Evolutionary conservation across 2,329 filamentous ascomycete genomes (phyloP).

Genomic region (Epichloe festucae): DNA sequence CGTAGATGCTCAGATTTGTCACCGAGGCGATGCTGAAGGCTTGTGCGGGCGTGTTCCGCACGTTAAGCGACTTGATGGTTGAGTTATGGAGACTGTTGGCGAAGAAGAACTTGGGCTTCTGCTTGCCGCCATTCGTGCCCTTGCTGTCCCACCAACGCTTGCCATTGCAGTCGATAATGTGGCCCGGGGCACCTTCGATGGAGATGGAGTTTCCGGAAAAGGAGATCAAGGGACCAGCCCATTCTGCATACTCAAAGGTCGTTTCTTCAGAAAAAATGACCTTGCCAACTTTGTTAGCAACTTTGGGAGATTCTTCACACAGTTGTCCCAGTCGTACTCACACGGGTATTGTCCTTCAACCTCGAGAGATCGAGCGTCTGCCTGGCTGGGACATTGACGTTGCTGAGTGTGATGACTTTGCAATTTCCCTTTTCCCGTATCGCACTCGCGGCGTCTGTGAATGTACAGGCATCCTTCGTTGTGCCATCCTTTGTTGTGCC

Average conservation of each 20-base stretch:
- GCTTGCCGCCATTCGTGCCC: slow-evolving; percentile 45
- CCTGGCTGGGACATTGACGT: not conserved
- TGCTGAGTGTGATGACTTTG: not conserved
- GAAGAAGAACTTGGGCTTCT: slow-evolving; percentile 49
- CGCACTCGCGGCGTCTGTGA: not conserved
- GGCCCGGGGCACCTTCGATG: not conserved
- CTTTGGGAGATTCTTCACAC: not conserved
- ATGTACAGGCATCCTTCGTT: not conserved
- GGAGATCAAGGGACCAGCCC: not conserved
- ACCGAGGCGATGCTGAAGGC: not conserved
- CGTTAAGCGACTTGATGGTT: not conserved
- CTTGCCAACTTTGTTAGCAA: not conserved
- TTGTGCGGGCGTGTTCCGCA: not conserved
- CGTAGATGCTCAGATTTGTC: not conserved
- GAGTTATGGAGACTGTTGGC: slow-evolving; percentile 24
- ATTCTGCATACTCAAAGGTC: not conserved
- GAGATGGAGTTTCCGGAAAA: not conserved
- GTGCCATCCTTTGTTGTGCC: no score
- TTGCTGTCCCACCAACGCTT: slow-evolving; percentile 47
- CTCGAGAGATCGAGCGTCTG: not conserved
- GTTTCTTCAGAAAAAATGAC: not conserved
- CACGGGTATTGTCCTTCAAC: not conserved
- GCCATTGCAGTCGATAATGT: slow-evolving; percentile 42
- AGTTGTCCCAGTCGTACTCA: not conserved
- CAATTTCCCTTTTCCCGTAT: not conserved